Base-by-base conservation (phyloP, 2,329 filamentous ascomycete genomes). In the Colletotrichum sidae region DNA sequence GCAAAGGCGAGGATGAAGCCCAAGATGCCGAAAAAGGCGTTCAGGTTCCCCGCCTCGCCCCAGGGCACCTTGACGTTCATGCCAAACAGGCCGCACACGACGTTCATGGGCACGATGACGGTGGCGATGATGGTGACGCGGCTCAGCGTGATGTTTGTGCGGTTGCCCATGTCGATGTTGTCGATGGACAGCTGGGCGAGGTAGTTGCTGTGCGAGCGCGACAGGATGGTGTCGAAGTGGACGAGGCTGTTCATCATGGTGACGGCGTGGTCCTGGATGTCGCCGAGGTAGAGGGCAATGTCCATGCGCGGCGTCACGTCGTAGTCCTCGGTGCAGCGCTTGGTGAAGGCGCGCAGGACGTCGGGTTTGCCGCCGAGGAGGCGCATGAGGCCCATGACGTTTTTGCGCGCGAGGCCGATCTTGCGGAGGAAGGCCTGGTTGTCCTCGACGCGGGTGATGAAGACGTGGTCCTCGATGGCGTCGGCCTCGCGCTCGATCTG, bases 181-280 rank as follows among this genome's bases (percentile, higher is more conserved):
- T 96, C 93, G 71, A 98, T 94, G 41, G 92, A 95, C 67, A 98
- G 88, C 74, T 97, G 96, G 1, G 96, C 95, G 38, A 99, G 86
- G 75, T 98, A 98, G 78, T 98, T 98, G 82, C 92, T 93, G 81
- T 99, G 96, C 2, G 92, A 92, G 17, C 96, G 91, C 17, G 92
- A 94, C 51, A 99, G 86, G 86, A 99, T 97, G 84, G 98, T 98
- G 77, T 99, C 96, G 71, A 97, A 97, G 76, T 99, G 96, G 1
- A 89, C 89, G 71, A 99, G 80, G 78, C 97, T 99, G 70, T 92
- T 95, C 88, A 97, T 97, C 95, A 98, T 98, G 47, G 96, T 99
- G 60, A 99, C 93, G 55, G 98, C 94, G 85, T 99, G 96, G 80
- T 99, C 96, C 79, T 99, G 96, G 69, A 99, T 97, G 79, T 99